phyloP scores from a whole-genome alignment of 1,284 basidiomycete species.

The Amylostereum areolatum region DNA sequence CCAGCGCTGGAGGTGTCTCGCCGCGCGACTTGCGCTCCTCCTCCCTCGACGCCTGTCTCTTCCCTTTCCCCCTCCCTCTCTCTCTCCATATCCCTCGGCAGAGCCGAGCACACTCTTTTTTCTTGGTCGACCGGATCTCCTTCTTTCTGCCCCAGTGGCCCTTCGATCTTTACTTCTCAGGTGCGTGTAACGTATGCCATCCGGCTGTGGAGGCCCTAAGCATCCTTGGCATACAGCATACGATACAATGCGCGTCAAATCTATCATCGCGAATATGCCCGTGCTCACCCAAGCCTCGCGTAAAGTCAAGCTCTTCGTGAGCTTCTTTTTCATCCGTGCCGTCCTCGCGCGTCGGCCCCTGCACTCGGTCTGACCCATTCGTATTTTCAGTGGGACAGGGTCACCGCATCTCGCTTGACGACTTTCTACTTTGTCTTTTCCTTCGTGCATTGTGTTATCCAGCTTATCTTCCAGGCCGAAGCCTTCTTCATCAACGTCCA shows the following conservation, averaged over 20 bases:
- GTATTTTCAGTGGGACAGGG: conserved; percentile 54
- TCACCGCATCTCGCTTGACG: conserved; percentile 64
- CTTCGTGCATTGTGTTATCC: conserved; percentile 57
- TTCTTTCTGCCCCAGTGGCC: conserved; percentile 41
- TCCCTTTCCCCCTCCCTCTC: conserved; percentile 23
- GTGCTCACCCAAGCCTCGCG: conserved; percentile 21
- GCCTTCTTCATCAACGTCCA: conserved; percentile 60
- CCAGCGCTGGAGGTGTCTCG: too few relatives aligned
- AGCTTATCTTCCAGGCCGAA: conserved; percentile 61
- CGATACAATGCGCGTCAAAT: conserved; percentile 37
- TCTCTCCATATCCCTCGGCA: conserved; percentile 13
- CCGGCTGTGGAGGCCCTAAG: too few relatives aligned
- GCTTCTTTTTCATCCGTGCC: conserved; percentile 12
- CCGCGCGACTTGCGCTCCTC: background rate
- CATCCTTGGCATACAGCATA: too few relatives aligned
- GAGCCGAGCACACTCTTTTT: conserved; percentile 10
- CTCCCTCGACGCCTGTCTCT: conserved; percentile 9
- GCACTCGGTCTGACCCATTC: conserved; percentile 5
- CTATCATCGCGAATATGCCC: conserved; percentile 33
- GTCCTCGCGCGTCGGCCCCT: background rate
- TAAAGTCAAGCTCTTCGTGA: conserved; percentile 49
- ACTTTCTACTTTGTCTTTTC: conserved; percentile 64
- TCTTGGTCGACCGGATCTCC: conserved; percentile 7
- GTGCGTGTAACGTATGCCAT: too few relatives aligned
- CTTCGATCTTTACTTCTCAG: conserved; percentile 18